phyloP scores from a whole-genome alignment of 148 eudicot species.

The Simmondsia chinensis region DNA sequence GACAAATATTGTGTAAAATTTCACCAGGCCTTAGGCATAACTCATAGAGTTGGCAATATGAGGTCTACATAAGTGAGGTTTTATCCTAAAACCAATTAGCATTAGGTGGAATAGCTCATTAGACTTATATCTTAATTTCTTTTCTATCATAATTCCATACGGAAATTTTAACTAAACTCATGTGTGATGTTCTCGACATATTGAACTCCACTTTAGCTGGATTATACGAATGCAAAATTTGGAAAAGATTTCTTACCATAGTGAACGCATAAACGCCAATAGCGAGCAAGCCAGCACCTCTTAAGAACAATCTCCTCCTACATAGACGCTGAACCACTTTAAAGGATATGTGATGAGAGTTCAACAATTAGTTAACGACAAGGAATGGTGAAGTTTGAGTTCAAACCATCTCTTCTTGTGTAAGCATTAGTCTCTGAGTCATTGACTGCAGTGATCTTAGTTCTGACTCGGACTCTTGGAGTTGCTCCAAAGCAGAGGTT shows the following conservation, averaged over 20 bases:
- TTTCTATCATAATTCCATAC: too few species aligned
- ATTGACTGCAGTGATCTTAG: slow-evolving; percentile 44
- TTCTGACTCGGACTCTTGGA: slow-evolving; percentile 52
- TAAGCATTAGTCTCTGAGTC: slow-evolving; percentile 69
- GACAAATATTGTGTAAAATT: too few species aligned
- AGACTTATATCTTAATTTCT: too few species aligned
- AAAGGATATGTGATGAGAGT: slow-evolving; percentile 7
- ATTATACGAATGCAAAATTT: not conserved
- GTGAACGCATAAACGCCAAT: slow-evolving; percentile 67
- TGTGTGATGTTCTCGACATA: too few species aligned
- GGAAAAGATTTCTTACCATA: slow-evolving; percentile 45
- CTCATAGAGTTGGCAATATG: too few species aligned
- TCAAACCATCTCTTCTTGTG: slow-evolving; percentile 81
- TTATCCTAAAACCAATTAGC: too few species aligned
- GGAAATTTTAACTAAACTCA: too few species aligned
- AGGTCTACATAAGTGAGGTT: too few species aligned
- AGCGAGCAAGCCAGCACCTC: slow-evolving; percentile 96
- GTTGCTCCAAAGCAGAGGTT: slow-evolving; percentile 46
- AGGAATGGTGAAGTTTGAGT: slow-evolving; percentile 7
- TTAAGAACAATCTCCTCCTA: slow-evolving; percentile 97
- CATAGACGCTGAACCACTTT: slow-evolving; percentile 27
- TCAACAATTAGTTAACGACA: slow-evolving; percentile 5
- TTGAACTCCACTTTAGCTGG: not conserved
- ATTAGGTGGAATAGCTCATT: too few species aligned
- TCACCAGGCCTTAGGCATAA: too few species aligned